Evolutionary conservation across 1,284 basidiomycete species (phyloP).

Genomic region (Inonotus obliquus): DNA sequence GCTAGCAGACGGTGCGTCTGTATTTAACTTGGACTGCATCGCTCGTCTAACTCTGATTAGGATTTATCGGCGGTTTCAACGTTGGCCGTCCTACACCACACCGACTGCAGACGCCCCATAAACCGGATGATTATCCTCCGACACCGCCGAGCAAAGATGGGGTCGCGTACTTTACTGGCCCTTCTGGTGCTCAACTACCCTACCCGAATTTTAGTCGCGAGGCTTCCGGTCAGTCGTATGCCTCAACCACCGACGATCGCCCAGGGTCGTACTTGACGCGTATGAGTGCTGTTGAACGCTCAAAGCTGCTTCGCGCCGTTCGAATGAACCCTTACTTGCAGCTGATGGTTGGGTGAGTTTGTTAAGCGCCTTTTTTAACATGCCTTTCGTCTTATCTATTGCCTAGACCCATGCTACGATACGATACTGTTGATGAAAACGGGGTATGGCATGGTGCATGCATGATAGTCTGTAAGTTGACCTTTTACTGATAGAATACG

Average conservation of each 20-base stretch:
- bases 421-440: conserved; percentile 80
- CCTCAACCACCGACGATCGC: not conserved
- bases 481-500: not conserved
- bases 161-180: conserved; percentile 13
- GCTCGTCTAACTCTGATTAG: conserved; percentile 29
- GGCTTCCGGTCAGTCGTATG: conserved; percentile 32
- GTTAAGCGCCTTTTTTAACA: not conserved
- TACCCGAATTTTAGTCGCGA: conserved; percentile 31
- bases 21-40: not conserved
- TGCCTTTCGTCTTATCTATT: conserved; percentile 22
- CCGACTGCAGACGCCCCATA: conserved; percentile 26
- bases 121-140: conserved; percentile 29
- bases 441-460: conserved; percentile 84
- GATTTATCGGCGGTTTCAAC: conserved; percentile 51
- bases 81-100: conserved; percentile 3
- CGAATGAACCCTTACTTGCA: conserved; percentile 64
- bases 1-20: conserved; percentile 33
- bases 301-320: conserved; percentile 46
- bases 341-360: conserved; percentile 24
- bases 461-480: conserved; percentile 73
- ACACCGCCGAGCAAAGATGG: conserved; percentile 19
- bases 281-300: conserved; percentile 60
- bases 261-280: conserved; percentile 10
- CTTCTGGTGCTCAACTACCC: conserved; percentile 15
- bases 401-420: conserved; percentile 75